phyloP scores from a whole-genome alignment of 176 grass and related monocot species.

The Hyparrhenia diplandra region DNA sequence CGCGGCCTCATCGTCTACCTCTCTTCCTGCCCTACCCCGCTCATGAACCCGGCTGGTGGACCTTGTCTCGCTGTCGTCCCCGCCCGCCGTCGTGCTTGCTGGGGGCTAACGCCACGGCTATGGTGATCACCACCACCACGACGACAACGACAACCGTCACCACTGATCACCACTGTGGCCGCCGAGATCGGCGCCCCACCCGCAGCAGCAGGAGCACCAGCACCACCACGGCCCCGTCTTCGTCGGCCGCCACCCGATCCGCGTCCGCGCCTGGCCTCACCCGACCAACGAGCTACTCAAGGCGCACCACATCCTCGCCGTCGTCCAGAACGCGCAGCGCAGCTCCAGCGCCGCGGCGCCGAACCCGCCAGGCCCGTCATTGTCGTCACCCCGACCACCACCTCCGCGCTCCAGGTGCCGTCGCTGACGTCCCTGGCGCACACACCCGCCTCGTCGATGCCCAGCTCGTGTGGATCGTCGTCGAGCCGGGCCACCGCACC shows the following conservation, averaged over 20 bases:
- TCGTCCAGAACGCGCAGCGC: conserved; percentile 69
- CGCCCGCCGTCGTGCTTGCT: conserved; percentile 35
- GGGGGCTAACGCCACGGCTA: conserved; percentile 41
- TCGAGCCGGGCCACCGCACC: conserved; percentile 45
- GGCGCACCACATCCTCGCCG: conserved; percentile 69
- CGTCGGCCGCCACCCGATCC: conserved; percentile 80
- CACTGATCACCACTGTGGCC: conserved; percentile 32
- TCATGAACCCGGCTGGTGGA: conserved; percentile 23
- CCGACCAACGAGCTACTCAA: conserved; percentile 58
- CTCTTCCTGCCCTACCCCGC: conserved; percentile 58
- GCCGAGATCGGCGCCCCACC: conserved; percentile 6
- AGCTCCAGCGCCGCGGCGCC: conserved; percentile 19
- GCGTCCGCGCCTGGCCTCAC: conserved; percentile 67
- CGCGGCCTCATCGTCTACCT: conserved; percentile 91
- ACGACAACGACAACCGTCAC: not conserved
- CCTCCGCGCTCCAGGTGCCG: conserved; percentile 40
- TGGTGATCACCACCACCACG: conserved; percentile 15
- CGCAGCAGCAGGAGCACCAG: not conserved
- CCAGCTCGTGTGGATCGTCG: conserved; percentile 54
- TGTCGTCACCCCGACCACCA: conserved; percentile 54
- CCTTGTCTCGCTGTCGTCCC: conserved; percentile 32
- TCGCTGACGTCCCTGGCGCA: conserved; percentile 49
- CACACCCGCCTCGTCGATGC: conserved; percentile 52
- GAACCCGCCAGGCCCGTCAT: conserved; percentile 37
- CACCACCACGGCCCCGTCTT: conserved; percentile 55